Base-by-base conservation (phyloP, 768 basidiomycete species). In the Suillus sp. region DNA sequence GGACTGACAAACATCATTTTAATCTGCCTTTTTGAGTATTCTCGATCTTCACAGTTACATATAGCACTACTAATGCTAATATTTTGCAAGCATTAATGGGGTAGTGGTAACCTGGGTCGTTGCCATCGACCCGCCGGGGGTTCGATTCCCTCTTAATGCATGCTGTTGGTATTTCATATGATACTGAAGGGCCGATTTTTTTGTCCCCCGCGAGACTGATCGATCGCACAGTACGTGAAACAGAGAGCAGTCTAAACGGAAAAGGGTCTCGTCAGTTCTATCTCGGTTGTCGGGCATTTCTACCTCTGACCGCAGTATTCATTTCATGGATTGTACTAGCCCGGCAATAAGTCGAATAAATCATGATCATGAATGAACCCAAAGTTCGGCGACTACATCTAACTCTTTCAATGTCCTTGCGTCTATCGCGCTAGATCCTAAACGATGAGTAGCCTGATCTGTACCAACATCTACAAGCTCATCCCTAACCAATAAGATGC, bases 81-180 rank as follows among this genome's bases (percentile, higher is more conserved):
- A 10, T 4, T 10, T 3, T 0, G 18, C 16, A 27, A 62, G 71
- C 71, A 71, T 72, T 72, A 72, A 72, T 72, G 71, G 71, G 71
- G 71, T 72, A 72, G 71, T 72, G 71, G 71, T 72, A 72, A 72
- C 71, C 71, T 72, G 69, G 71, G 71, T 72, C 71, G 71, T 72
- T 72, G 71, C 71, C 71, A 72, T 72, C 71, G 85, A 86, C 84
- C 86, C 86, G 86, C 86, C 86, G 86, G 84, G 86, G 85, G 86
- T 88, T 88, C 85, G 84, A 88, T 88, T 87, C 86, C 85, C 86
- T 71, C 84, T 86, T 87, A 86, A 86, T 86, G 86, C 85, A 85
- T 42, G 20, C 2, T 3, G 20, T 20, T 22, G 43, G 1, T 22
- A 2, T 4, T n/a, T n/a, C 4, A 4, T 42, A 2, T 40, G 5